These are phyloP conservation scores for Plasmodium vinckei DNA, from an alignment of 169 alveolate species.

Conservation along the genomic window DNA sequence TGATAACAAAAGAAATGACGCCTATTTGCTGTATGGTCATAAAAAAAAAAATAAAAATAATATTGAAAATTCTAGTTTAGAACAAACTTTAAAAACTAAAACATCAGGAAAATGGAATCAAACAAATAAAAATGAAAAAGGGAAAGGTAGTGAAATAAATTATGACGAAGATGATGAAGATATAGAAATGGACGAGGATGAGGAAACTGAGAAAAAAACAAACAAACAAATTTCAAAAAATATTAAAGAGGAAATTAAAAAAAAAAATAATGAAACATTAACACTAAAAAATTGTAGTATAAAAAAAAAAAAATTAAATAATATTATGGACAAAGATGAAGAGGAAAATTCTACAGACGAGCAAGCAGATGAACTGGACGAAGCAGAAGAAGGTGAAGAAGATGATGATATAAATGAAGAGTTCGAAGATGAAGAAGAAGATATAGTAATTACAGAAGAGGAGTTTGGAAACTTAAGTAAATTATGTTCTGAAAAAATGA, in stretches of 20 bases:
- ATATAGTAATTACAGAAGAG: slow-evolving; percentile 31
- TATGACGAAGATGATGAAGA: background rate
- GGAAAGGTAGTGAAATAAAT: background rate
- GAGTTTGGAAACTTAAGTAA: slow-evolving; percentile 8
- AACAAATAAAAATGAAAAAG: background rate
- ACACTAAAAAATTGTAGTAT: slow-evolving; percentile 16
- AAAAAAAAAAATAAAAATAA: background rate
- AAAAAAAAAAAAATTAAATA: background rate
- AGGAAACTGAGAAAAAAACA: background rate
- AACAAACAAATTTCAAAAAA: background rate
- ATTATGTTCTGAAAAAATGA: slow-evolving; percentile 47
- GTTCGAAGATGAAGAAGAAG: slow-evolving; percentile 2
- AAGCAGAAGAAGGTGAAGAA: slow-evolving; percentile 5
- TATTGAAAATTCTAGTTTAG: background rate
- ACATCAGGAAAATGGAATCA: background rate
- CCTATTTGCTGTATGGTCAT: background rate
- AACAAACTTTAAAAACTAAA: background rate
- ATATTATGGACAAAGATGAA: background rate
- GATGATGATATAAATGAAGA: background rate
- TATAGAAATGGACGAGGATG: background rate
- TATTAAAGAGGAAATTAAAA: background rate
- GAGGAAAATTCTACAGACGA: background rate
- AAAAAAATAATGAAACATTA: slow-evolving; percentile 1
- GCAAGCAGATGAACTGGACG: background rate
- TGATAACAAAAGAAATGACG: background rate